phyloP scores from a whole-genome alignment of 306 rosid genomes.

The Prunus fruticosa region DNA sequence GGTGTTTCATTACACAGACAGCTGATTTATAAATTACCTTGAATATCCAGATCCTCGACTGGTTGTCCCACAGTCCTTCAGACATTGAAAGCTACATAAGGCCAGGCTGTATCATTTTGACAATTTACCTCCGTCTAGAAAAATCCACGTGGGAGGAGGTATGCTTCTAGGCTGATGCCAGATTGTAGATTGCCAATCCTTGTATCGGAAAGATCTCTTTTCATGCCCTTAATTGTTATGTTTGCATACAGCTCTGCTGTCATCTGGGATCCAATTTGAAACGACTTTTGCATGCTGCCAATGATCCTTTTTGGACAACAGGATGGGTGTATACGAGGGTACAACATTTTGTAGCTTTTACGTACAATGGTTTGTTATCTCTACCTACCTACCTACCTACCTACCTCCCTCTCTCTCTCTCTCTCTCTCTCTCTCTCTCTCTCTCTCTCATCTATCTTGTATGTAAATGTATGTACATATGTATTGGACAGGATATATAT shows the following conservation, averaged over 20 bases:
- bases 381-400: background rate
- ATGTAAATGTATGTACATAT: background rate
- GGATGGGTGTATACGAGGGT: slow-evolving; percentile 87
- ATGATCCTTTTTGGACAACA: slow-evolving; percentile 78
- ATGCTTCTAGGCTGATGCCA: slow-evolving; percentile 16
- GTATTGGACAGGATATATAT: no score
- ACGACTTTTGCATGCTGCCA: slow-evolving; percentile 54
- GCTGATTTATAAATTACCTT: slow-evolving; percentile 13
- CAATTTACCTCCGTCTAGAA: slow-evolving; percentile 62
- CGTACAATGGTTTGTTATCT: slow-evolving; percentile 67
- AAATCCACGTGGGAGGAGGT: slow-evolving; percentile 80
- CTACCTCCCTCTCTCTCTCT: background rate
- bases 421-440: background rate
- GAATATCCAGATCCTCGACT: slow-evolving; percentile 54
- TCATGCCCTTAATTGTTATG: background rate
- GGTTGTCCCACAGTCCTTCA: slow-evolving; percentile 82
- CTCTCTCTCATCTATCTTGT: background rate
- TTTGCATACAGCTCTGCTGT: slow-evolving; percentile 55
- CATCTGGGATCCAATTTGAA: slow-evolving; percentile 66
- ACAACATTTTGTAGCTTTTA: slow-evolving; percentile 65
- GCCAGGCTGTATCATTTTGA: slow-evolving; percentile 85
- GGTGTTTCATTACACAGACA: slow-evolving; percentile 13
- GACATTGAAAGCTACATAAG: slow-evolving; percentile 87
- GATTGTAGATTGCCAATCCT: background rate
- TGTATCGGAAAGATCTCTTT: background rate